Evolutionary conservation across 2,329 filamentous ascomycete genomes (phyloP).

Genomic region (Pleomassaria siparia): DNA sequence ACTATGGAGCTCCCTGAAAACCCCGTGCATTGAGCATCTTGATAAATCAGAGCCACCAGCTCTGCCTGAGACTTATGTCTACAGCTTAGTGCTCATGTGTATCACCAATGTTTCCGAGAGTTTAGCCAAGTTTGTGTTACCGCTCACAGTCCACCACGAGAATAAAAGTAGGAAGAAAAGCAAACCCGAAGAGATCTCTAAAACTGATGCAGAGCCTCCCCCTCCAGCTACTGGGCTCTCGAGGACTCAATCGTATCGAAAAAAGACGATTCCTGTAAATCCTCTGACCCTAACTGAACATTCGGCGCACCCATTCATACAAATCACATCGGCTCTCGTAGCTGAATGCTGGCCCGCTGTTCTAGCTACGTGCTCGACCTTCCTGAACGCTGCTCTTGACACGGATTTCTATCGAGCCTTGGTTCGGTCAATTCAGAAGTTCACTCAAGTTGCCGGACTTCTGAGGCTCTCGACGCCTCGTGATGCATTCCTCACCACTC

Average conservation of each 20-base stretch:
- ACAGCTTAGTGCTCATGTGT: slow-evolving; percentile 84
- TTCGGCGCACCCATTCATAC: slow-evolving; percentile 69
- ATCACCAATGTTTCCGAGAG: slow-evolving; percentile 90
- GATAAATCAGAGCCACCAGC: slow-evolving; percentile 84
- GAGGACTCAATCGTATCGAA: slow-evolving; percentile 68
- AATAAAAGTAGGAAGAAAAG: slow-evolving; percentile 45
- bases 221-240: slow-evolving; percentile 48
- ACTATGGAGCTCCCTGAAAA: slow-evolving; percentile 86
- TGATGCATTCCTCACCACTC: slow-evolving; percentile 90
- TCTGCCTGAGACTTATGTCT: slow-evolving; percentile 91
- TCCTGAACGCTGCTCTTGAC: slow-evolving; percentile 87
- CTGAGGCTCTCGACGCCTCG: slow-evolving; percentile 81
- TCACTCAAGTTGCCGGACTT: slow-evolving; percentile 91
- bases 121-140: slow-evolving; percentile 88
- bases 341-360: slow-evolving; percentile 95
- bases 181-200: slow-evolving; percentile 42
- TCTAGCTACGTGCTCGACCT: slow-evolving; percentile 91
- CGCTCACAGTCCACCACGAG: slow-evolving; percentile 82
- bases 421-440: slow-evolving; percentile 90
- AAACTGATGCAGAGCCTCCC: slow-evolving; percentile 22
- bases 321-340: slow-evolving; percentile 77
- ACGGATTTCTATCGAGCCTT: slow-evolving; percentile 91
- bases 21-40: slow-evolving; percentile 88
- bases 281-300: slow-evolving; percentile 76
- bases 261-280: slow-evolving; percentile 79